phyloP scores from a whole-genome alignment of 129 eudicot species.

The Flaveria linearis region DNA sequence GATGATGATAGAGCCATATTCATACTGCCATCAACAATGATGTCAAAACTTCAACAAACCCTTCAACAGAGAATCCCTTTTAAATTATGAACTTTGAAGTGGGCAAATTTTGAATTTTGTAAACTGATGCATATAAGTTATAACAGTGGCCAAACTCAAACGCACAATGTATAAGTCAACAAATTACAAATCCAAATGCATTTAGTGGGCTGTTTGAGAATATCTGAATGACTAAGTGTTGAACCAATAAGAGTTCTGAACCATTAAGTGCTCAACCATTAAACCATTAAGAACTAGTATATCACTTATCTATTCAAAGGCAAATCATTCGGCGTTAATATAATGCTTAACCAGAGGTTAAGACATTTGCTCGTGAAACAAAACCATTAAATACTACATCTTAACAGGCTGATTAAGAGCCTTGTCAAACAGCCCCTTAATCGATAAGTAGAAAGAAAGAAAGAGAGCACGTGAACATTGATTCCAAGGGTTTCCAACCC shows the following conservation, averaged over 20 bases:
- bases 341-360: too few relatives aligned
- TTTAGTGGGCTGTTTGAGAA: too few relatives aligned
- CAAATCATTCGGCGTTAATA: too few relatives aligned
- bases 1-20: slow-evolving; percentile 46
- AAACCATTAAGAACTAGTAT: too few relatives aligned
- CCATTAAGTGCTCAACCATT: too few relatives aligned
- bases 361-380: too few relatives aligned
- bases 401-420: too few relatives aligned
- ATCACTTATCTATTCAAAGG: too few relatives aligned
- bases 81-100: neutral
- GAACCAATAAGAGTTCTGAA: too few relatives aligned
- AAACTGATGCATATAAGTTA: neutral
- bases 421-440: neutral
- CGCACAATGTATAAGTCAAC: neutral
- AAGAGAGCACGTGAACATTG: neutral
- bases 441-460: neutral
- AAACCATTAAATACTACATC: too few relatives aligned
- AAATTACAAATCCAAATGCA: neutral
- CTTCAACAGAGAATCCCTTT: slow-evolving; percentile 29
- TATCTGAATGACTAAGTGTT: too few relatives aligned
- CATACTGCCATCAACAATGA: slow-evolving; percentile 28
- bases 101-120: neutral
- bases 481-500: slow-evolving; percentile 8
- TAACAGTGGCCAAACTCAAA: neutral
- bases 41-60: neutral